These are phyloP conservation scores for Lentithecium fluviatile DNA, from an alignment of 495 filamentous ascomycete genomes.

Conservation along the genomic window DNA sequence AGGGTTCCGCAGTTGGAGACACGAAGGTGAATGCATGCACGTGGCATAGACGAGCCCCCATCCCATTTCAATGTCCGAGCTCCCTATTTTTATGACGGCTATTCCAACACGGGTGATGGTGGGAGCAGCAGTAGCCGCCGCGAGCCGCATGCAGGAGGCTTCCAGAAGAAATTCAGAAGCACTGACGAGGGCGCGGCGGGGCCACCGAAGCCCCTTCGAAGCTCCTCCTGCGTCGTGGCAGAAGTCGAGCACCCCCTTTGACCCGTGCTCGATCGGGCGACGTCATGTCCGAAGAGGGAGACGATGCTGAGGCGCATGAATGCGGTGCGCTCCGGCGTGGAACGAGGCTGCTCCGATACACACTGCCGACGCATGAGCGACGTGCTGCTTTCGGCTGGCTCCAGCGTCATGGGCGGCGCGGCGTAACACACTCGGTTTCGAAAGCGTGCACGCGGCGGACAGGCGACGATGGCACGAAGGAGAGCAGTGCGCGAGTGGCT, in stretches of 20 bases:
- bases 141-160: conserved; percentile 1
- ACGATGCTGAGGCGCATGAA: background rate
- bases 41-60: background rate
- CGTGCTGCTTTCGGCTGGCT: background rate
- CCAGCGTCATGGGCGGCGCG: background rate
- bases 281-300: background rate
- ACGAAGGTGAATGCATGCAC: conserved; percentile 1
- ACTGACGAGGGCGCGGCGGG: too few species aligned
- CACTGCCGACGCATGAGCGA: background rate
- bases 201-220: too few species aligned
- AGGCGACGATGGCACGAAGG: background rate
- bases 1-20: background rate
- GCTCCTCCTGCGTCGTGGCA: background rate
- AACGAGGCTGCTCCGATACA: background rate
- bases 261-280: background rate
- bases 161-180: background rate
- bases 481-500: background rate
- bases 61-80: background rate
- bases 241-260: background rate
- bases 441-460: background rate
- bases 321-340: background rate
- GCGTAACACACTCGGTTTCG: conserved; percentile 20
- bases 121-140: background rate
- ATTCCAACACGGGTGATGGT: background rate
- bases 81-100: background rate